Conservation (phyloP, 2,329 filamentous ascomycete genomes). For the Blumeria hordei region DNA sequence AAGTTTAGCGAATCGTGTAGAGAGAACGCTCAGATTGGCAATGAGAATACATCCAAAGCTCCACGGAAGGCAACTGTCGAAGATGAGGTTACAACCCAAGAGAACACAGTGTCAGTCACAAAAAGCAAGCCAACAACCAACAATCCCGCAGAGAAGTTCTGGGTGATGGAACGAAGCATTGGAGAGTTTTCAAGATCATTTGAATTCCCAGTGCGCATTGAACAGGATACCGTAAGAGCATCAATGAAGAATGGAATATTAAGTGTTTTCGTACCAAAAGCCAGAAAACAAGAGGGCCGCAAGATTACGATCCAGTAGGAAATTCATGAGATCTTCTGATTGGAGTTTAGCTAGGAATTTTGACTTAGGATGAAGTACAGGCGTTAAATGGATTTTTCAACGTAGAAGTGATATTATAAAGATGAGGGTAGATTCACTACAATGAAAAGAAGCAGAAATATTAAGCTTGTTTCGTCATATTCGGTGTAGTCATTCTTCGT, state of each 20-base stretch:
- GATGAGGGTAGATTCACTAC: too few species aligned
- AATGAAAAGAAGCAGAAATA: too few species aligned
- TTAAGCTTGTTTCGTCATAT: too few species aligned
- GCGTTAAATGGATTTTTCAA: too few species aligned
- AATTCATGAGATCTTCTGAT: too few species aligned
- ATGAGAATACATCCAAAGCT: too few species aligned
- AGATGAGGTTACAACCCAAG: not conserved
- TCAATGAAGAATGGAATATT: constrained; percentile 41
- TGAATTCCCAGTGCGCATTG: constrained; percentile 39
- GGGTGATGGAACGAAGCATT: constrained; percentile 42
- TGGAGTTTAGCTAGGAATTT: too few species aligned
- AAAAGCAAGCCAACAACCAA: not conserved
- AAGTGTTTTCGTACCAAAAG: constrained; percentile 39
- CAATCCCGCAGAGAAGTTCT: constrained; percentile 28
- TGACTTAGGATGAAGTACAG: too few species aligned
- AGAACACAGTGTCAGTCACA: not conserved
- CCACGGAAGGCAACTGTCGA: not conserved
- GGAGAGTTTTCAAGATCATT: constrained; percentile 19
- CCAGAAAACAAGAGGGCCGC: constrained; percentile 29
- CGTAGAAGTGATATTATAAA: too few species aligned
- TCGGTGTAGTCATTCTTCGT: too few species aligned
- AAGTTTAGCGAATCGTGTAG: constrained; percentile 3
- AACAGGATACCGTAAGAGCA: constrained; percentile 35
- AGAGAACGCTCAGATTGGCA: too few species aligned
- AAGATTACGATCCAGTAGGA: constrained; percentile 23